phyloP scores from a whole-genome alignment of 2,329 filamentous ascomycete genomes.

The Clarireedia paspali region DNA sequence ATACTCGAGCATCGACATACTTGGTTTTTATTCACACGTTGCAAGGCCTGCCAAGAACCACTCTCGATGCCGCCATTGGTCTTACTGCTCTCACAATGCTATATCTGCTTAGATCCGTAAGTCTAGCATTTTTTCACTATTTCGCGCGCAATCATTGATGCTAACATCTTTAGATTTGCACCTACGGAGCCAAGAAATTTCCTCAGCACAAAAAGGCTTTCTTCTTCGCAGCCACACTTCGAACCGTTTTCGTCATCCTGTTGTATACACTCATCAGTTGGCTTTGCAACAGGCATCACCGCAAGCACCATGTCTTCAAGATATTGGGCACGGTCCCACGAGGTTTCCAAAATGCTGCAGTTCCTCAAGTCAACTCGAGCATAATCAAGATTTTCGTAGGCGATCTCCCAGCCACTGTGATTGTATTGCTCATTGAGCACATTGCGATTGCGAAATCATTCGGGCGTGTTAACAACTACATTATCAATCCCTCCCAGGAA shows the following conservation, averaged over 20 bases:
- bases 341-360: slow-evolving; percentile 74
- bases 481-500: slow-evolving; percentile 91
- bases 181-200: slow-evolving; percentile 56
- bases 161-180: slow-evolving; percentile 40
- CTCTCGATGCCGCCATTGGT: slow-evolving; percentile 80
- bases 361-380: slow-evolving; percentile 57
- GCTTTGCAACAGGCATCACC: slow-evolving; percentile 66
- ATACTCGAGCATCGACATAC: slow-evolving; percentile 73
- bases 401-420: slow-evolving; percentile 77
- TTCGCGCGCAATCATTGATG: neutral
- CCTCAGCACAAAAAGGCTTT: slow-evolving; percentile 64
- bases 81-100: slow-evolving; percentile 73
- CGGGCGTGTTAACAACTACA: slow-evolving; percentile 91
- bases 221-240: slow-evolving; percentile 87
- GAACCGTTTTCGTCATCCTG: slow-evolving; percentile 85
- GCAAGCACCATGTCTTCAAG: slow-evolving; percentile 57
- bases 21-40: slow-evolving; percentile 75
- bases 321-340: slow-evolving; percentile 72
- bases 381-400: slow-evolving; percentile 62
- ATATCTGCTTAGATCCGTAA: slow-evolving; percentile 59
- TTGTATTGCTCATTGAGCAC: slow-evolving; percentile 94
- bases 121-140: neutral
- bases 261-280: slow-evolving; percentile 90
- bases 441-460: slow-evolving; percentile 98
- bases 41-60: slow-evolving; percentile 58